Evolutionary conservation across 305 asterid species (phyloP).

Genomic region (Fraxinus nigra): DNA sequence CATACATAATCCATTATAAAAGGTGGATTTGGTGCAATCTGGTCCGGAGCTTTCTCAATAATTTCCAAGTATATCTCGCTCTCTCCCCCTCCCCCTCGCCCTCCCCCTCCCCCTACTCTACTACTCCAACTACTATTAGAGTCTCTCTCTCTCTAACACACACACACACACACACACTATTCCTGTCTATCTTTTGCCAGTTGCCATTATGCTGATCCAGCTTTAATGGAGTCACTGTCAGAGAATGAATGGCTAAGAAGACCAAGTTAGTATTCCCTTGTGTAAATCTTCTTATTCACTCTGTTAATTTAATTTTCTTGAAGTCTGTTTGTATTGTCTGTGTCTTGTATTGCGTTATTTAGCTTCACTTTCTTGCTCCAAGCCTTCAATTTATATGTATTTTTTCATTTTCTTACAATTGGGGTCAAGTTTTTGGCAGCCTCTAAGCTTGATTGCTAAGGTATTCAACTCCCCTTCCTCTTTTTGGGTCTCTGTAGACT

Average conservation of each 20-base stretch:
- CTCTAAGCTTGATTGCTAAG: constrained; percentile 41
- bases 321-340: not conserved
- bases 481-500: constrained; percentile 22
- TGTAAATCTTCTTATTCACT: constrained; percentile 28
- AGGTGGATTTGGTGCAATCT: not conserved
- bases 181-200: constrained; percentile 41
- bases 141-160: constrained; percentile 19
- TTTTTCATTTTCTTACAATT: constrained; percentile 21
- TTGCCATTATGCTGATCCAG: constrained; percentile 46
- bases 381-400: constrained; percentile 27
- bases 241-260: constrained; percentile 78
- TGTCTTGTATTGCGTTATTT: not conserved
- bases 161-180: constrained; percentile 14
- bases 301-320: not conserved
- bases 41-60: not conserved
- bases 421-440: constrained; percentile 25
- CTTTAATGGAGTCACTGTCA: constrained; percentile 64
- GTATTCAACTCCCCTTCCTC: constrained; percentile 28
- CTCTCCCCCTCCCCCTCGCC: no score
- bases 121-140: constrained; percentile 7
- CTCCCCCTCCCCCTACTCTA: constrained; percentile 20
- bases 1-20: constrained; percentile 1
- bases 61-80: not conserved
- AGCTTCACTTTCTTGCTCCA: constrained; percentile 28
- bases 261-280: constrained; percentile 43